Base-by-base conservation (phyloP, 805 yeast genomes). In the Cyberlindnera americana region DNA sequence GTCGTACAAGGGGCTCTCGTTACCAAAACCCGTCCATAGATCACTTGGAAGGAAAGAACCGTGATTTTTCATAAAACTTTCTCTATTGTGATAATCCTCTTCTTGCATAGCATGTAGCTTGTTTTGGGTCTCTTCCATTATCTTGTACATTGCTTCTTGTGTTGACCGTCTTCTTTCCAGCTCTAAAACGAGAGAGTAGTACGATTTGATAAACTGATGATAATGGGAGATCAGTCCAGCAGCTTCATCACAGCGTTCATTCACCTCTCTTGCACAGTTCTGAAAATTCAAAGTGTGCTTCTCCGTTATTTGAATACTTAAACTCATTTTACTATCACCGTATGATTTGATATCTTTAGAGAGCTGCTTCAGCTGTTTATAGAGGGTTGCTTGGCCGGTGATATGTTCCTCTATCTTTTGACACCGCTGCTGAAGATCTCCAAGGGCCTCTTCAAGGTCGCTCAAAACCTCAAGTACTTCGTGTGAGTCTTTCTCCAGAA, bases 391-490 rank as follows among this genome's bases (percentile, higher is more conserved):
- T 19, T 42, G 46, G 9, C 33, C 31, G n/a, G 29, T 24, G 13
- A 38, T 29, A 13, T 56, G 47, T 2, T 48, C 60, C 4, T 53
- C 57, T 14, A 57, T 49, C n/a, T 46, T 41, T 0, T 29, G 12
- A 13, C 61, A 49, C 6, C 51, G 33, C 4, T 37, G 31, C 19
- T 54, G 51, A 3, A 62, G 57, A 33, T 62, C 67, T 10, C 42
- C 43, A 6, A 58, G 56, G 23, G 67, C 66, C 27, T 65, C 70
- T 10, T 61, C 59, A 28, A 81, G 53, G n/a, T 72, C 73, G 10
- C 57, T 61, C 14, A 79, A 54, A 0, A 84, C 86, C 2, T 67
- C 71, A 1, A 77, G 74, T 4, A 84, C 66, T 44, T 84, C 86
- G 4, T 55, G 49, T 15, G 72, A 65, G 52, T 81, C 90, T 33